A percentile compares a stretch with the other conserved stretches of the same genome.
Conservation (phyloP, 805 yeast species). For the Zygotorulaspora sp. region DNA sequence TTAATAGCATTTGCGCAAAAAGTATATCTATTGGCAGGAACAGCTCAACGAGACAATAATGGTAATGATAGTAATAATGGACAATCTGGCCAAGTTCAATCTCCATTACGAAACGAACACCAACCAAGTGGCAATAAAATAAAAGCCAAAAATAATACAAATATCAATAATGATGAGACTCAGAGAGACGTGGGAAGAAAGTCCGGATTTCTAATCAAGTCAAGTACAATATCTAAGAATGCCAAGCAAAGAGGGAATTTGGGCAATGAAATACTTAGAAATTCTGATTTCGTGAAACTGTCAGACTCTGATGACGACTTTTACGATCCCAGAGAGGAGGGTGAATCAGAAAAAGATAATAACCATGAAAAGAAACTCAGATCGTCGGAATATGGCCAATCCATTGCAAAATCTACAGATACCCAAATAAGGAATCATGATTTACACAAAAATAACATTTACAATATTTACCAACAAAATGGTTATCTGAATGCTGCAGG, state of each 20-base stretch:
- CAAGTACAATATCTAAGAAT: neutral
- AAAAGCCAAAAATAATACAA: neutral
- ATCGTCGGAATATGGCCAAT: neutral
- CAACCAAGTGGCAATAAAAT: neutral
- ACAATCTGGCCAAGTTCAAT: neutral
- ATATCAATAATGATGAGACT: neutral
- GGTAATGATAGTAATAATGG: neutral
- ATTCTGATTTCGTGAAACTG: neutral
- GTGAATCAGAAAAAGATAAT: neutral
- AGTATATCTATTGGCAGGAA: neutral
- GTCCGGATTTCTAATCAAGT: no score
- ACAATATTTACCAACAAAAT: no score
- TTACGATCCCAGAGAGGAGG: neutral
- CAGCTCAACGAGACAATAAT: neutral
- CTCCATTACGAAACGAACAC: neutral
- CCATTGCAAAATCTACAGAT: neutral
- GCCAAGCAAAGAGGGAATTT: neutral
- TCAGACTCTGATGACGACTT: conserved; percentile 1
- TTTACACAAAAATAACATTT: no score
- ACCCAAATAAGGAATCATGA: neutral
- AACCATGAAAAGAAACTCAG: neutral
- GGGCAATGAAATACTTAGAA: neutral
- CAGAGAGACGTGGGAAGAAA: neutral
- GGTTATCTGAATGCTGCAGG: neutral
- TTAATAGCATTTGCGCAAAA: conserved; percentile 9